Conservation (phyloP, 2,329 filamentous ascomycete genomes). For the Colletotrichum endophyticum region DNA sequence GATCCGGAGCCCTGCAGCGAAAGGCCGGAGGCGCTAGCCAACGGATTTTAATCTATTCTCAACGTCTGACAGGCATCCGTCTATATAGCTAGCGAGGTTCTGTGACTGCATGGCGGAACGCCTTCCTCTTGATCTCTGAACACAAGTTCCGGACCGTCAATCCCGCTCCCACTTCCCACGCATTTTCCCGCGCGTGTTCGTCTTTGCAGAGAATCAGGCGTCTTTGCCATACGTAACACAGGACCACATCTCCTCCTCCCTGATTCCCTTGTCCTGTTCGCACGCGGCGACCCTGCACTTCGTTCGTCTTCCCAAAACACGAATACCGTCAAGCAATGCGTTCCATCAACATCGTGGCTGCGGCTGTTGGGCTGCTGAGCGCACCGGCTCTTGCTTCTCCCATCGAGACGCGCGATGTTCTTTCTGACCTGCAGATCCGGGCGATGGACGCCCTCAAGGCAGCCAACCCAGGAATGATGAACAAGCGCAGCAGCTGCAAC, state of each 20-base stretch:
- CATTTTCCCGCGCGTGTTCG: background rate
- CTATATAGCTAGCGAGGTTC: constrained; percentile 3
- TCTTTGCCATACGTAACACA: background rate
- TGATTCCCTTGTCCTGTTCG: background rate
- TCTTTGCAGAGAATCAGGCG: background rate
- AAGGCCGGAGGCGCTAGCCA: background rate
- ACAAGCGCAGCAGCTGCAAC: constrained; percentile 8
- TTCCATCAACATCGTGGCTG: background rate
- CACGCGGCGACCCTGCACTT: background rate
- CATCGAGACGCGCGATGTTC: background rate
- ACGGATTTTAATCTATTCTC: constrained; percentile 4
- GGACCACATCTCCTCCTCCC: background rate
- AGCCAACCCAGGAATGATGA: background rate
- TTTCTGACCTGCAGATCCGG: background rate
- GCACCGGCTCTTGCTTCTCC: background rate
- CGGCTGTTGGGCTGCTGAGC: background rate
- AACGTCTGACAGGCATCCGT: background rate
- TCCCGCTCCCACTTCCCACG: background rate
- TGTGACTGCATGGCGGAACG: background rate
- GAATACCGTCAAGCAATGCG: background rate
- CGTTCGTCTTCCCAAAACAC: background rate
- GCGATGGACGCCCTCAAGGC: background rate
- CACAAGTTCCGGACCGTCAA: background rate
- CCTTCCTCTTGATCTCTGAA: background rate
- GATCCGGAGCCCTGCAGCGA: background rate